A percentile compares a stretch with the other conserved stretches of the same genome.
Evolutionary conservation across 116 monocot species (phyloP).

Genomic region (Trichopus zeylanicus): DNA sequence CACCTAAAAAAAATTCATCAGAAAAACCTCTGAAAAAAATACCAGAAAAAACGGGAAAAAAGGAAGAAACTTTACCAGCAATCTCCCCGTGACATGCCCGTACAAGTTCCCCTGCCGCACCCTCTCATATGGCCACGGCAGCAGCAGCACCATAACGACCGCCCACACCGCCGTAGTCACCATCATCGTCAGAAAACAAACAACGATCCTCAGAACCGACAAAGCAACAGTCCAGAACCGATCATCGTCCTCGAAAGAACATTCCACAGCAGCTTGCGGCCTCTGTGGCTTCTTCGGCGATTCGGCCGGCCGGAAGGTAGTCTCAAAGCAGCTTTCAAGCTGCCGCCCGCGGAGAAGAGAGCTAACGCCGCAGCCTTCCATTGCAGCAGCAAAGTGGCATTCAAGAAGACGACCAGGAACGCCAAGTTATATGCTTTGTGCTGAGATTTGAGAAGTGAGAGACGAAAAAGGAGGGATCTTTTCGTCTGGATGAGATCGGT

Average conservation of each 20-base stretch:
- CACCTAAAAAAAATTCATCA: slow-evolving; percentile 1
- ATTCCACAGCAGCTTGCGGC: no score
- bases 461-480: no score
- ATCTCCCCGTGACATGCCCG: slow-evolving; percentile 48
- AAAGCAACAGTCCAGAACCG: slow-evolving; percentile 19
- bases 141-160: slow-evolving; percentile 44
- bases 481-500: no score
- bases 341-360: slow-evolving; percentile 9
- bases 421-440: no score
- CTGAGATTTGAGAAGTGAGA: no score
- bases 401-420: neutral
- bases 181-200: slow-evolving; percentile 48
- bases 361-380: slow-evolving; percentile 3
- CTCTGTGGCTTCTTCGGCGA: neutral
- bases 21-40: no score
- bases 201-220: slow-evolving; percentile 33
- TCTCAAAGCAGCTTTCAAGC: slow-evolving; percentile 17
- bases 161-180: slow-evolving; percentile 48
- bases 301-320: slow-evolving; percentile 5
- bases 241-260: slow-evolving; percentile 22
- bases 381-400: neutral
- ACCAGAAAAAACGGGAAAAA: neutral
- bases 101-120: slow-evolving; percentile 52
- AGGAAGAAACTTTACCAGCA: slow-evolving; percentile 43
- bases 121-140: slow-evolving; percentile 53